Percentiles rank a stretch among this genome's conserved stretches.
Evolutionary conservation across 164 flowering plant genomes (phyloP).

Genomic region (Aristolochia californica): DNA sequence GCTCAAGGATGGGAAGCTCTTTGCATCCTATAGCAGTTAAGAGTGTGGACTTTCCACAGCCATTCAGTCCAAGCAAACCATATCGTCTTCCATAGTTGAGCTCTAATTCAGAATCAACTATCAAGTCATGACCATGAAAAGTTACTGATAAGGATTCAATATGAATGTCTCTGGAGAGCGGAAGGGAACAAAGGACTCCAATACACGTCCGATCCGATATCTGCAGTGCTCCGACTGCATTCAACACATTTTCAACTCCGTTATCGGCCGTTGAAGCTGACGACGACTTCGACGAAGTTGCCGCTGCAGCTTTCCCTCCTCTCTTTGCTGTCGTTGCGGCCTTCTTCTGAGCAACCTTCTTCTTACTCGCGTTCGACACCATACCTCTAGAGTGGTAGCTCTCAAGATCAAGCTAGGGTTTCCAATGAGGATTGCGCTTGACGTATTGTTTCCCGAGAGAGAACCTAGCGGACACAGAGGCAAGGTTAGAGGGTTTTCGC

Average conservation of each 20-base stretch:
- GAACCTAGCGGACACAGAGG: too few species aligned
- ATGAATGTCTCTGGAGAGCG: constrained; percentile 85
- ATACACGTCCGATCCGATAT: constrained; percentile 96
- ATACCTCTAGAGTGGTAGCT: not conserved
- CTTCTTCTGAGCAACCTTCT: constrained; percentile 82
- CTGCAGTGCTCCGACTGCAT: constrained; percentile 37
- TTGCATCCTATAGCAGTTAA: constrained; percentile 73
- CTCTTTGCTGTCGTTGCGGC: constrained; percentile 95
- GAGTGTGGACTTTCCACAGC: constrained; percentile 96
- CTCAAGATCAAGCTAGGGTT: too few species aligned
- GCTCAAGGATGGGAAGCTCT: constrained; percentile 93
- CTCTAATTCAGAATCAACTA: constrained; percentile 87
- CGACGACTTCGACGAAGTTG: constrained; percentile 26
- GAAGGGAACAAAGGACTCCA: constrained; percentile 88
- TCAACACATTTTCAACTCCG: constrained; percentile 46
- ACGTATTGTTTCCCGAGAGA: too few species aligned
- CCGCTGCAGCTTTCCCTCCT: constrained; percentile 53
- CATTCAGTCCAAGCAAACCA: constrained; percentile 91
- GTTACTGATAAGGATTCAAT: constrained; percentile 90
- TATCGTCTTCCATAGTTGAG: constrained; percentile 97
- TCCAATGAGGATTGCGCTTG: too few species aligned
- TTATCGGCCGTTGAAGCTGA: constrained; percentile 30
- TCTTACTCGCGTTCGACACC: constrained; percentile 21
- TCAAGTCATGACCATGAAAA: constrained; percentile 94
- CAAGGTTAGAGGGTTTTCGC: too few species aligned